Conservation (phyloP, 2,329 filamentous ascomycete genomes). For the Ampelomyces quisqualis region DNA sequence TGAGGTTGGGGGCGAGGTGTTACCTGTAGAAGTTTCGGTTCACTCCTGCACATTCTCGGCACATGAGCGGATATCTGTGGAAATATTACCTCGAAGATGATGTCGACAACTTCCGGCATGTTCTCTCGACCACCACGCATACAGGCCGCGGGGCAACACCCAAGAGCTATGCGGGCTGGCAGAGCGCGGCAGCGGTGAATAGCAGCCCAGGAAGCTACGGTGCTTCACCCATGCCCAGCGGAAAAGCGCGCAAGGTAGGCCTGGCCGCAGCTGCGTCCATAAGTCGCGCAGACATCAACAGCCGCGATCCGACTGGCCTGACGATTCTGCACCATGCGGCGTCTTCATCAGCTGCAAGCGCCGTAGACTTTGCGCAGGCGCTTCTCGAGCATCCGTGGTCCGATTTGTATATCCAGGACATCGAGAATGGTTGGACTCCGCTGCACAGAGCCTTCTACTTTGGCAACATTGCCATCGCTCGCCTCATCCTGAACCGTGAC, state of each 20-base stretch:
- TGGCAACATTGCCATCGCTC: conserved; percentile 84
- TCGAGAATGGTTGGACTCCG: conserved; percentile 93
- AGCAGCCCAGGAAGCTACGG: conserved; percentile 52
- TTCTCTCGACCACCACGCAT: conserved; percentile 72
- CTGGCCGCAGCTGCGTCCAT: conserved; percentile 43
- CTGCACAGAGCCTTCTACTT: conserved; percentile 87
- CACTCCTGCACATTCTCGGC: conserved; percentile 44
- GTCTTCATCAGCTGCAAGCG: conserved; percentile 69
- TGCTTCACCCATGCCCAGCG: conserved; percentile 47
- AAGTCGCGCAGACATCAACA: conserved; percentile 73
- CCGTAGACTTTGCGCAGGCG: conserved; percentile 72
- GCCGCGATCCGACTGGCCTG: conserved; percentile 76
- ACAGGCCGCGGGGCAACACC: conserved; percentile 58
- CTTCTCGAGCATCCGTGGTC: conserved; percentile 79
- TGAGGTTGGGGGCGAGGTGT: conserved; percentile 91
- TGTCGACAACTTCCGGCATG: conserved; percentile 89
- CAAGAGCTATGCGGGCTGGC: conserved; percentile 47
- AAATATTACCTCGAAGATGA: conserved; percentile 96
- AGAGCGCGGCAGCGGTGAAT: conserved; percentile 39
- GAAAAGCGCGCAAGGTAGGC: conserved; percentile 37
- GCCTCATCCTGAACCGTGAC: conserved; percentile 78
- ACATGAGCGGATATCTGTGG: conserved; percentile 97
- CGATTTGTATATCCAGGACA: conserved; percentile 84
- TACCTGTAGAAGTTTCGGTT: conserved; percentile 57
- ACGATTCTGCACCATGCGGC: conserved; percentile 83